A percentile compares a stretch with the other conserved stretches of the same genome.
Evolutionary conservation across 163 green algal genomes (phyloP).

Genomic region (Scenedesmus sp.): DNA sequence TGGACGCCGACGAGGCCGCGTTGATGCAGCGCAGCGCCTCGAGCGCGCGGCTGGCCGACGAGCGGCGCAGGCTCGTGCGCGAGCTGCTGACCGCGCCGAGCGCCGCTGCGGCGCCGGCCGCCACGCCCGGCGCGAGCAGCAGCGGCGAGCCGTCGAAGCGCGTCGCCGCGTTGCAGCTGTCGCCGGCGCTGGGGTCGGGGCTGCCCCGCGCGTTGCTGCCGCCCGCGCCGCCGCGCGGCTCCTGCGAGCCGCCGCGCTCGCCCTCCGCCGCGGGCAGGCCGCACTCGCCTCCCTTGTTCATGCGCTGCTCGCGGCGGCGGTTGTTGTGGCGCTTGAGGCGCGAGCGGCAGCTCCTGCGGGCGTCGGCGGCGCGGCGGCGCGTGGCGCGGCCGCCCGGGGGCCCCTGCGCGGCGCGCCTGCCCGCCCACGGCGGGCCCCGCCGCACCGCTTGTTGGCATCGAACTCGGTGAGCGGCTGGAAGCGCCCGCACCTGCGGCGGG

Average conservation of each 20-base stretch:
- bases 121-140: not conserved
- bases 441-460: conserved; percentile 34
- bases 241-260: too few species aligned
- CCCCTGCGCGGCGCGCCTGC: too few species aligned
- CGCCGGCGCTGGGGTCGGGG: not conserved
- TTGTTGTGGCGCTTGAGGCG: conserved; percentile 43
- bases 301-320: conserved; percentile 30
- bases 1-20: conserved; percentile 2
- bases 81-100: not conserved
- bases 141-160: not conserved
- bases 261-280: too few species aligned
- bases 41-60: conserved; percentile 9
- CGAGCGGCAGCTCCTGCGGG: conserved; percentile 28
- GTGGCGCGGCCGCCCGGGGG: too few species aligned
- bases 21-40: conserved; percentile 9
- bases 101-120: not conserved
- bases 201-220: not conserved
- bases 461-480: conserved; percentile 38
- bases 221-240: too few species aligned
- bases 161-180: conserved; percentile 6
- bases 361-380: too few species aligned
- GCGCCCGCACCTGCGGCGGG: too few species aligned
- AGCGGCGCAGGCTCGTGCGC: not conserved
- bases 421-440: too few species aligned
- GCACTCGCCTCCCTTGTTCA: conserved; percentile 20